Evolutionary conservation across 257 asterid species (phyloP).

Genomic region (Ilex asprella): DNA sequence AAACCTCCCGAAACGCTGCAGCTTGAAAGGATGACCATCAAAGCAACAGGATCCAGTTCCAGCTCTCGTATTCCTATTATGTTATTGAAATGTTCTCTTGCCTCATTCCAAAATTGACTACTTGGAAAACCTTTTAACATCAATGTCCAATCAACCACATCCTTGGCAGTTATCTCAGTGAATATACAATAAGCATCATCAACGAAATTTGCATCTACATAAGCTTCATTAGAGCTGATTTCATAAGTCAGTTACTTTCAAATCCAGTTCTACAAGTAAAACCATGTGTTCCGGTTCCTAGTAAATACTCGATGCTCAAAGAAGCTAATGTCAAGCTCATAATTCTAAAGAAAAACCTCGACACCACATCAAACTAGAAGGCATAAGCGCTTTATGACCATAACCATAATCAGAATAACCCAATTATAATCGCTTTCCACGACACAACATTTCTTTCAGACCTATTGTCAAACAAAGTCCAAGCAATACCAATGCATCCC

Average conservation of each 20-base stretch:
- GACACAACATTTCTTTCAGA: slow-evolving; percentile 43
- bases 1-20: slow-evolving; percentile 53
- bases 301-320: slow-evolving; percentile 18
- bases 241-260: slow-evolving; percentile 24
- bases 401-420: slow-evolving; percentile 40
- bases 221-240: slow-evolving; percentile 41
- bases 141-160: slow-evolving; percentile 49
- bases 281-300: slow-evolving; percentile 33
- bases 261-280: slow-evolving; percentile 32
- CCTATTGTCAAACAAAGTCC: slow-evolving; percentile 45
- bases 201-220: slow-evolving; percentile 23
- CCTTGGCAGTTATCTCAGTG: slow-evolving; percentile 34
- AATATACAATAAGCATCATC: slow-evolving; percentile 44
- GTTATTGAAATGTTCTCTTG: slow-evolving; percentile 34
- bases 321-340: slow-evolving; percentile 35
- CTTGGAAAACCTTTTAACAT: slow-evolving; percentile 50
- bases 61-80: slow-evolving; percentile 31
- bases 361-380: slow-evolving; percentile 37
- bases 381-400: slow-evolving; percentile 40
- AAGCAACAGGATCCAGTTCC: slow-evolving; percentile 34
- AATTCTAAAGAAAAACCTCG: slow-evolving; percentile 30
- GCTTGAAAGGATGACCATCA: slow-evolving; percentile 38
- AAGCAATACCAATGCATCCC: slow-evolving; percentile 29
- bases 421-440: slow-evolving; percentile 47
- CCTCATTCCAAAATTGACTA: slow-evolving; percentile 34